Evolutionary conservation across 2,329 filamentous ascomycete species (phyloP).

Genomic region (Claviceps humidiphila): DNA sequence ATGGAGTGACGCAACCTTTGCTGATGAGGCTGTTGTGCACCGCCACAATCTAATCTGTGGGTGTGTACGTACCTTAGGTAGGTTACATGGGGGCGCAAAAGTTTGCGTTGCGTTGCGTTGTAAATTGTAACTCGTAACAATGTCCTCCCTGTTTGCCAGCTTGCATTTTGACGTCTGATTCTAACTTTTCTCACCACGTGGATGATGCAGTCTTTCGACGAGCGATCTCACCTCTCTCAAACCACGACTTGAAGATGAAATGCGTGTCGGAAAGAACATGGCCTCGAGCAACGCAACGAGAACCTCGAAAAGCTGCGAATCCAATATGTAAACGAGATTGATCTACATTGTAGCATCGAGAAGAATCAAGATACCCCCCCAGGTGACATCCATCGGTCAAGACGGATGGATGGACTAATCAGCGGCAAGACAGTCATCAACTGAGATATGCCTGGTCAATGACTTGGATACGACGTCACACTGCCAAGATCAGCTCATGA

Average conservation of each 20-base stretch:
- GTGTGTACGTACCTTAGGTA: too few species aligned
- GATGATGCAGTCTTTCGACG: not conserved
- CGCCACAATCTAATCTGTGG: not conserved
- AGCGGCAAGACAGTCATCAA: not conserved
- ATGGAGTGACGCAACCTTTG: constrained; percentile 5
- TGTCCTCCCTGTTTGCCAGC: not conserved
- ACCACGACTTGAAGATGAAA: not conserved
- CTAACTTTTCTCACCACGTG: not conserved
- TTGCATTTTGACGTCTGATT: not conserved
- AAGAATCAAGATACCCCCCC: not conserved
- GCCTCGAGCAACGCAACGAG: not conserved
- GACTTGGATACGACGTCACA: too few species aligned
- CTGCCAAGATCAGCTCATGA: too few species aligned
- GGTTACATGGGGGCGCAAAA: not conserved
- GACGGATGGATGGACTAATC: not conserved
- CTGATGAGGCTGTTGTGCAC: not conserved
- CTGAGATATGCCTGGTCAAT: too few species aligned
- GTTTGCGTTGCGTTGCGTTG: not conserved
- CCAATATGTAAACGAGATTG: not conserved
- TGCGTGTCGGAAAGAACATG: not conserved
- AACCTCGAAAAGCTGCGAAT: not conserved
- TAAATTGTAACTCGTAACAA: too few species aligned
- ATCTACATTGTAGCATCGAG: not conserved
- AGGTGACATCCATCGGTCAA: not conserved
- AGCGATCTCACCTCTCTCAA: not conserved